Base-by-base conservation (phyloP, 2,329 filamentous ascomycete species). In the Fusarium hainanense region DNA sequence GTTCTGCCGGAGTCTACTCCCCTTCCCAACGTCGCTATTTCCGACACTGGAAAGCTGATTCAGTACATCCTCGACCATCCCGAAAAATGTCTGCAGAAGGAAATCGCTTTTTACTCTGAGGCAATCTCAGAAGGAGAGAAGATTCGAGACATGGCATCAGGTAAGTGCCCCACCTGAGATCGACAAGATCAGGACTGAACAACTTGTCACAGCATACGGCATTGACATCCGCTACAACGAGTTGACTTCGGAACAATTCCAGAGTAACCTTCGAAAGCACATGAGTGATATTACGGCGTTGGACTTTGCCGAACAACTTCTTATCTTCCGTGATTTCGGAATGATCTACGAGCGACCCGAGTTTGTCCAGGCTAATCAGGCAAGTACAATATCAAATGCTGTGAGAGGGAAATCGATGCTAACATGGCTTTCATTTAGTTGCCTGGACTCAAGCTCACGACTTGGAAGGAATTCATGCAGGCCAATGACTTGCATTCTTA, bases 291-390 rank as follows among this genome's bases (percentile, higher is more conserved):
- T 27, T 0, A 52, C 44, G 0, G 56, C 58, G 7, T 20, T 62
- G 9, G 58, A 62, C 12, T 62, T 62, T 12, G 52, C 56, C 1
- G 58, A 62, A 20, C 58, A 62, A 21, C 16, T 62, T 4, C 3
- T 62, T 0, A 54, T 62, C 20, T 62, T 62, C 6, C 37, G 37
- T 6, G 56, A 62, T 1, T 62, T 25, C 11, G 44, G 58, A 11
- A 62, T 62, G 58, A 52, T 61, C 0, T 62, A 62, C 25, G 40
- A 6, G 16, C 37, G 56, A 9, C 20, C 58, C 2, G 30, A 54
- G 7, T 61, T 61, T 11, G 4, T 62, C 4, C 56, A 46, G 8
- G 58, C 58, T 4, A 40, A 32, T 0, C 11, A 52, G 46, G 58
- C 60, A 20, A 40, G 37, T 8, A 18, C 1, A 30, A 4, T 7